Percentiles rank a stretch among this genome's conserved stretches.
These are phyloP conservation scores for Tetrahymena thermophila DNA, from an alignment of 73 alveolate species.

Conservation along the genomic window DNA sequence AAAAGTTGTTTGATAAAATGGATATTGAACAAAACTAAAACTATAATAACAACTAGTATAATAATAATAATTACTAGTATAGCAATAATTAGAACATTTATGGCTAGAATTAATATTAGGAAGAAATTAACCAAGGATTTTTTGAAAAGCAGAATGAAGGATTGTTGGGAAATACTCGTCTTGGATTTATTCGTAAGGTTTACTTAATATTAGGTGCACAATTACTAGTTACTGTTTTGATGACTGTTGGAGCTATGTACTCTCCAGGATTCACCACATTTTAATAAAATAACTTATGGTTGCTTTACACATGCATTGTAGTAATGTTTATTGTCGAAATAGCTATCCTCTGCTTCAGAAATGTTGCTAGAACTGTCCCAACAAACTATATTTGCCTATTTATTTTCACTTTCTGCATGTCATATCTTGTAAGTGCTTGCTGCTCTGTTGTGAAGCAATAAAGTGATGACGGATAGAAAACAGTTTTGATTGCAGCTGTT, in stretches of 20 bases:
- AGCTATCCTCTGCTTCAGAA: slow-evolving; percentile 29
- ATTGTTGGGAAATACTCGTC: not conserved
- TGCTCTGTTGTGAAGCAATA: slow-evolving; percentile 35
- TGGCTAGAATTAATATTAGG: not conserved
- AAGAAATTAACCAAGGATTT: not conserved
- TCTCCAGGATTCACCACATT: not conserved
- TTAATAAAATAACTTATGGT: not conserved
- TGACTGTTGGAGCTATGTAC: not conserved
- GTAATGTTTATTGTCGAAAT: slow-evolving; percentile 21
- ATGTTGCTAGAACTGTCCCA: slow-evolving; percentile 70
- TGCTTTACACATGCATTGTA: not conserved
- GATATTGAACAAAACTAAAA: not conserved
- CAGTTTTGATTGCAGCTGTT: slow-evolving; percentile 49
- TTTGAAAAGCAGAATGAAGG: not conserved
- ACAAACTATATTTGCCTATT: slow-evolving; percentile 62
- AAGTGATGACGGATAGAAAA: not conserved
- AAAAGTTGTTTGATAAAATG: not conserved
- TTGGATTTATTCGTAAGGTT: slow-evolving; percentile 80
- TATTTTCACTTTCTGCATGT: slow-evolving; percentile 71
- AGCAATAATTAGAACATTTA: not conserved
- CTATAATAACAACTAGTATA: not conserved
- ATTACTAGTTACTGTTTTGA: slow-evolving; percentile 35
- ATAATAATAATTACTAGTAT: not conserved
- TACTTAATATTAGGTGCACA: slow-evolving; percentile 62
- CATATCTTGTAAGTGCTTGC: slow-evolving; percentile 66